A percentile compares a stretch with the other conserved stretches of the same genome.
Conservation (phyloP, 1,284 basidiomycete species). For the Flammula alnicola region DNA sequence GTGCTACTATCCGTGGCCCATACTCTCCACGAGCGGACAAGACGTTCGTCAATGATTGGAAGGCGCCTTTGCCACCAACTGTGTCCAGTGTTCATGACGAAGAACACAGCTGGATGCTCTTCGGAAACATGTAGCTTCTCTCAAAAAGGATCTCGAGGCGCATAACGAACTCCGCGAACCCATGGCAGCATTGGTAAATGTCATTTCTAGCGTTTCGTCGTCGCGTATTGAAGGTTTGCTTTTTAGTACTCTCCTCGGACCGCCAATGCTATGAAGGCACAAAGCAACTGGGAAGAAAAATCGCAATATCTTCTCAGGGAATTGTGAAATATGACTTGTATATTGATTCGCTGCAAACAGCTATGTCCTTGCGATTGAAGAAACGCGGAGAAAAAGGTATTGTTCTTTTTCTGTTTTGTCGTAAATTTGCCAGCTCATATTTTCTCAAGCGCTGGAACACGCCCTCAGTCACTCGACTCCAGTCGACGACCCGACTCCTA, state of each 20-base stretch:
- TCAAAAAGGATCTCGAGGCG: slow-evolving; percentile 80
- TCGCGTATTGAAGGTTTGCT: slow-evolving; percentile 10
- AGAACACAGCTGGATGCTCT: slow-evolving; percentile 90
- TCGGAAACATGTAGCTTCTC: slow-evolving; percentile 73
- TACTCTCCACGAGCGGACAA: slow-evolving; percentile 78
- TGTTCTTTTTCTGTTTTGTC: slow-evolving; percentile 9
- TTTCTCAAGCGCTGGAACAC: slow-evolving; percentile 64
- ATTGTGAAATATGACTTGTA: slow-evolving; percentile 98
- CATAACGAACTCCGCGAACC: slow-evolving; percentile 87
- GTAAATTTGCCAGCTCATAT: slow-evolving; percentile 13
- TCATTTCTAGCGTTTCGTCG: neutral
- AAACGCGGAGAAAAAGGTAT: slow-evolving; percentile 81
- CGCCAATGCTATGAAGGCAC: slow-evolving; percentile 76
- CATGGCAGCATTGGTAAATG: slow-evolving; percentile 76
- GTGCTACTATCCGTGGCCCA: slow-evolving; percentile 62
- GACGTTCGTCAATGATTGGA: slow-evolving; percentile 93
- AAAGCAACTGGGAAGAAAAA: slow-evolving; percentile 92
- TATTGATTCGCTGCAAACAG: slow-evolving; percentile 83
- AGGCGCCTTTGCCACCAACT: slow-evolving; percentile 82
- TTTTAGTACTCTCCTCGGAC: slow-evolving; percentile 79
- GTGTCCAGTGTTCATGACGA: slow-evolving; percentile 89
- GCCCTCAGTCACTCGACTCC: slow-evolving; percentile 59
- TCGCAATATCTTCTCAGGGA: slow-evolving; percentile 88
- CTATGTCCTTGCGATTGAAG: slow-evolving; percentile 82
- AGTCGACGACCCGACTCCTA: slow-evolving; percentile 43